A percentile compares a stretch with the other conserved stretches of the same genome.
Conservation (phyloP, 257 asterid species). For the Striga asiatica region DNA sequence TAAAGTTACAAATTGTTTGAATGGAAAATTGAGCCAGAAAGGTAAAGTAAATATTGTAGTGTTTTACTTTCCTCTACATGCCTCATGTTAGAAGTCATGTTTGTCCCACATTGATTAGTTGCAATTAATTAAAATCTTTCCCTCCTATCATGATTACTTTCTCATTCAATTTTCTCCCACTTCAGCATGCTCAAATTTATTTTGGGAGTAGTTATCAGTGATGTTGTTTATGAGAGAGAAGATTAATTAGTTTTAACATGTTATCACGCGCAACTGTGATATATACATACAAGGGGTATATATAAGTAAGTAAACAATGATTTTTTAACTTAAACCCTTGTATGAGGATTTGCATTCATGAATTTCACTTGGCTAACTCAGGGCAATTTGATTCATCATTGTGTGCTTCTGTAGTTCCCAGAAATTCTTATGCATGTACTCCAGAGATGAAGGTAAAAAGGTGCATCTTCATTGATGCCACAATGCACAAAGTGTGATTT, state of each 20-base stretch:
- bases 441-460: conserved; percentile 50
- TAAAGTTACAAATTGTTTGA: too few relatives aligned
- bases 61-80: too few relatives aligned
- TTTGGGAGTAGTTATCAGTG: neutral
- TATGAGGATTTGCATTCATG: conserved; percentile 5
- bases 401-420: conserved; percentile 29
- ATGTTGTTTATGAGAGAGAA: neutral
- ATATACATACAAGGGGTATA: neutral
- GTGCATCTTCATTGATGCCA: conserved; percentile 22
- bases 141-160: too few relatives aligned
- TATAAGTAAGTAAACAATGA: neutral
- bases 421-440: conserved; percentile 41
- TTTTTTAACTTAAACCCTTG: neutral
- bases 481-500: conserved; percentile 7
- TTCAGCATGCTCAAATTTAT: conserved; percentile 10
- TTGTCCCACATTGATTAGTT: too few relatives aligned
- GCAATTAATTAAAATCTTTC: too few relatives aligned
- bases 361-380: conserved; percentile 18
- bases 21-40: too few relatives aligned
- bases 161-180: too few relatives aligned
- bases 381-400: conserved; percentile 33
- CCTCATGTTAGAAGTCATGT: too few relatives aligned
- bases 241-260: neutral
- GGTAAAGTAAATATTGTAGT: too few relatives aligned
- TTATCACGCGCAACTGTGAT: conserved; percentile 3